Evolutionary conservation across 2,329 filamentous ascomycete species (phyloP).

Genomic region (Xenosphaeropsis pyriputrescens): DNA sequence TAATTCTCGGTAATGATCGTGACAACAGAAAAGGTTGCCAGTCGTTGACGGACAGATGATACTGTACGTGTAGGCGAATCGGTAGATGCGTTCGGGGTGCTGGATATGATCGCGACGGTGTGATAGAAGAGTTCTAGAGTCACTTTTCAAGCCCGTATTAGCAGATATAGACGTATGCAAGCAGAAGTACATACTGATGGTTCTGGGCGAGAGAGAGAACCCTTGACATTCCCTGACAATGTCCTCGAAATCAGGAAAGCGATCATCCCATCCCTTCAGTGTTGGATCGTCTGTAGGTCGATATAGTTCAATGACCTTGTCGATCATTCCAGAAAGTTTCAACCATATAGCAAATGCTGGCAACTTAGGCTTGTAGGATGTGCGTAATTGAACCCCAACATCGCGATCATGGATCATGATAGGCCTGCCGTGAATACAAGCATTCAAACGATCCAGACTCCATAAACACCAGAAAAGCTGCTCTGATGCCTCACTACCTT

Average conservation of each 20-base stretch:
- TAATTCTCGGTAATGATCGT: conserved; percentile 7
- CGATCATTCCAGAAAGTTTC: conserved; percentile 36
- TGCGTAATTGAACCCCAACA: conserved; percentile 35
- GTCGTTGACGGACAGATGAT: conserved; percentile 9
- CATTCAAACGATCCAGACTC: conserved; percentile 44
- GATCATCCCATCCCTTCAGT: conserved; percentile 9
- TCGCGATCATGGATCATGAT: conserved; percentile 46
- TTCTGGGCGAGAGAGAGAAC: too few relatives aligned
- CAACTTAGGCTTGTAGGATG: conserved; percentile 32
- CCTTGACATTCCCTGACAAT: conserved; percentile 8
- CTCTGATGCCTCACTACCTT: conserved; percentile 19
- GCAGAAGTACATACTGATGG: not conserved
- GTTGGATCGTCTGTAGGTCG: conserved; percentile 28
- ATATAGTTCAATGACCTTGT: conserved; percentile 45
- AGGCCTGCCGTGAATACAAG: conserved; percentile 43
- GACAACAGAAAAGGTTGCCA: conserved; percentile 8
- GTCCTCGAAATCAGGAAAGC: conserved; percentile 17
- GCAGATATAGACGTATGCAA: conserved; percentile 6
- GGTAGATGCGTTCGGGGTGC: conserved; percentile 21
- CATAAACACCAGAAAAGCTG: conserved; percentile 40
- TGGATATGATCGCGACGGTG: conserved; percentile 47
- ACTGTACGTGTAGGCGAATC: conserved; percentile 8
- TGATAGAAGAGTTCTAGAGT: conserved; percentile 51
- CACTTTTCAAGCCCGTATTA: conserved; percentile 20
- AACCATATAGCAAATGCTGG: conserved; percentile 43